These are phyloP conservation scores for Geranium brycei DNA, from an alignment of 345 rosid genomes.

Conservation along the genomic window DNA sequence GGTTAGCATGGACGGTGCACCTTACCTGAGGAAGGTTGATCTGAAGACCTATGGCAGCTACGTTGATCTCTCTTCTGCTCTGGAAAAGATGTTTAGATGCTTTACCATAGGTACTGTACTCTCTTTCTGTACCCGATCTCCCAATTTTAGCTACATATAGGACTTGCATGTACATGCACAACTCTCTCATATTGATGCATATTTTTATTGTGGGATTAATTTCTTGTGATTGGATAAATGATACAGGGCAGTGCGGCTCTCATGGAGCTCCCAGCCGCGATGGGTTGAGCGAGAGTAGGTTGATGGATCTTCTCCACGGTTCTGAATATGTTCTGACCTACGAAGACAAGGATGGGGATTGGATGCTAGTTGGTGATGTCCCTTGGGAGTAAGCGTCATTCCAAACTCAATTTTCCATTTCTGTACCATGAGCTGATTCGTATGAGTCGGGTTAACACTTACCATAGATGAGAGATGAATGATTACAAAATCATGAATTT, in stretches of 20 bases:
- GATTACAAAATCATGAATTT: no score
- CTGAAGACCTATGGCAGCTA: slow-evolving; percentile 30
- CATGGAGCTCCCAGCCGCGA: slow-evolving; percentile 29
- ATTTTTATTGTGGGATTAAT: no score
- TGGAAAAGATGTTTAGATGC: slow-evolving; percentile 53
- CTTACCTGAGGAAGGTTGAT: slow-evolving; percentile 52
- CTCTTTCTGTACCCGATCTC: neutral
- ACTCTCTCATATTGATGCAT: no score
- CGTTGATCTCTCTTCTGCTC: slow-evolving; percentile 26
- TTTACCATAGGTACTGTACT: slow-evolving; percentile 37
- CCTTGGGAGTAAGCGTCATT: slow-evolving; percentile 42
- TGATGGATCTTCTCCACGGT: slow-evolving; percentile 38
- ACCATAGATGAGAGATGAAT: no score
- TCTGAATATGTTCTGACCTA: slow-evolving; percentile 45
- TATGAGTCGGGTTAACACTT: no score
- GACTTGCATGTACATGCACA: no score
- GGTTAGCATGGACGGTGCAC: slow-evolving; percentile 58
- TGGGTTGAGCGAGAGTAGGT: slow-evolving; percentile 22
- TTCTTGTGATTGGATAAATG: neutral
- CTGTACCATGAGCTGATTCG: no score
- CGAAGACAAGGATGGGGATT: slow-evolving; percentile 49
- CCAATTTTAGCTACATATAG: no score
- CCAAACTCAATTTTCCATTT: neutral
- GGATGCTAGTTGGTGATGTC: slow-evolving; percentile 19
- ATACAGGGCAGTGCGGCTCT: slow-evolving; percentile 37